Percentiles rank a stretch among this genome's conserved stretches.
phyloP scores from a whole-genome alignment of 2,329 filamentous ascomycete genomes.

The Penicillium sp. region DNA sequence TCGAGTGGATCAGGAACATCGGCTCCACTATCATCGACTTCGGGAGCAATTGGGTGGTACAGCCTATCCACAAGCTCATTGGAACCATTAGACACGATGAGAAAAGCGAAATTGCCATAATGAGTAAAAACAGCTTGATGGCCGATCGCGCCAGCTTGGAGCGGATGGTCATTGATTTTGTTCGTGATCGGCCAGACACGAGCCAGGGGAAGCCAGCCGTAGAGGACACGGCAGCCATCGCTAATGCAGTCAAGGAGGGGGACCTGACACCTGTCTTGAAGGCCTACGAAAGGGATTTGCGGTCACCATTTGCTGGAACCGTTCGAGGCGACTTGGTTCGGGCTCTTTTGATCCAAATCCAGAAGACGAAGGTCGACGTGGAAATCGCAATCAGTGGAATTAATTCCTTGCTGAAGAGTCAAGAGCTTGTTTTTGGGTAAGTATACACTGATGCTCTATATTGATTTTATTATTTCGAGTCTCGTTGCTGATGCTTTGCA shows the following conservation, averaged over 20 bases:
- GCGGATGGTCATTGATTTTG: conserved; percentile 97
- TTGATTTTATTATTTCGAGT: not conserved
- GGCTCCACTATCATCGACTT: conserved; percentile 82
- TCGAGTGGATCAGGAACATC: conserved; percentile 76
- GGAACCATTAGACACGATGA: conserved; percentile 91
- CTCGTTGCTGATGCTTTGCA: conserved; percentile 22
- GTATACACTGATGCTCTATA: conserved; percentile 2
- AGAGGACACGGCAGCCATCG: conserved; percentile 70
- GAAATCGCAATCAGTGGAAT: conserved; percentile 96
- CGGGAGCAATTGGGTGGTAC: conserved; percentile 93
- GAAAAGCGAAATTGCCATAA: conserved; percentile 90
- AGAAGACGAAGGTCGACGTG: conserved; percentile 98
- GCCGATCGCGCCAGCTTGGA: conserved; percentile 90
- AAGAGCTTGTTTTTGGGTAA: conserved; percentile 86
- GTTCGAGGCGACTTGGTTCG: conserved; percentile 84
- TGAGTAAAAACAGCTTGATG: conserved; percentile 88
- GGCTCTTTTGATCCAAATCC: conserved; percentile 90
- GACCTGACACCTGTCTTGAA: conserved; percentile 89
- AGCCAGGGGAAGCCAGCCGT: conserved; percentile 56
- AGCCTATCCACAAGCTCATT: conserved; percentile 78
- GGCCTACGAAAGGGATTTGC: conserved; percentile 87
- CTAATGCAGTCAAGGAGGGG: conserved; percentile 79
- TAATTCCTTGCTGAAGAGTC: conserved; percentile 89
- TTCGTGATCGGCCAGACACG: conserved; percentile 71
- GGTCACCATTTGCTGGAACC: conserved; percentile 77